A percentile compares a stretch with the other conserved stretches of the same genome.
phyloP scores from a whole-genome alignment of 23 red algal genomes.

The Gracilaria gracilis region DNA sequence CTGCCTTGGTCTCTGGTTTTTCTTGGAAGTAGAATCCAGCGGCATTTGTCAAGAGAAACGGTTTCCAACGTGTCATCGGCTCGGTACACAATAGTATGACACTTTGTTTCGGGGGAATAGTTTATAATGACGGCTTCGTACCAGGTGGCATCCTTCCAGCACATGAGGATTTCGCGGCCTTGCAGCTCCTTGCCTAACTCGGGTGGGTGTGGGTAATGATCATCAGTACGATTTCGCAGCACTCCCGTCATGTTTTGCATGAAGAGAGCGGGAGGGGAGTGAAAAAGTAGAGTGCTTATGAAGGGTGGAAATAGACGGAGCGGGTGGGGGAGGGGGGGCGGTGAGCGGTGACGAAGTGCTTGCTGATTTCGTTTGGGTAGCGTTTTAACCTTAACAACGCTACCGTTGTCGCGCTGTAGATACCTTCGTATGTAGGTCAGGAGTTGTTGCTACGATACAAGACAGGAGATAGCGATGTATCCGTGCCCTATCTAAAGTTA shows the following conservation, averaged over 20 bases:
- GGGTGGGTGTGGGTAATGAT: slow-evolving; percentile 20
- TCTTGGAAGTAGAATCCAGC: slow-evolving; percentile 32
- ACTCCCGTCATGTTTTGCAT: slow-evolving; percentile 12
- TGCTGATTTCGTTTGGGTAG: no score
- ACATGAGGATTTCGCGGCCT: slow-evolving; percentile 47
- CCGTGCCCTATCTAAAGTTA: no score
- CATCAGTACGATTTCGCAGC: slow-evolving; percentile 19
- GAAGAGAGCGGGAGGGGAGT: neutral
- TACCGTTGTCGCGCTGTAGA: no score
- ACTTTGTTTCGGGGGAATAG: slow-evolving; percentile 6
- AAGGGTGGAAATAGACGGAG: no score
- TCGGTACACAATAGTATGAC: slow-evolving; percentile 43
- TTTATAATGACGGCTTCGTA: slow-evolving; percentile 53
- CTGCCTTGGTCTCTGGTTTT: slow-evolving; percentile 6
- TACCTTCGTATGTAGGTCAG: no score
- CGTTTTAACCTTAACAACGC: no score
- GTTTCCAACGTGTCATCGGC: slow-evolving; percentile 44
- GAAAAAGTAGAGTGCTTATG: no score
- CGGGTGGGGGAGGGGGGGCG: no score
- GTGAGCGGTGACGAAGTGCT: no score
- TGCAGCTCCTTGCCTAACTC: neutral
- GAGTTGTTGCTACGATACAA: no score
- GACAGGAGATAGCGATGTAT: no score
- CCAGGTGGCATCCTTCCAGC: slow-evolving; percentile 50
- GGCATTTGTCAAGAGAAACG: slow-evolving; percentile 25